These are phyloP conservation scores for Phlebiopsis gigantea DNA, from an alignment of 768 basidiomycete species.

Conservation along the genomic window DNA sequence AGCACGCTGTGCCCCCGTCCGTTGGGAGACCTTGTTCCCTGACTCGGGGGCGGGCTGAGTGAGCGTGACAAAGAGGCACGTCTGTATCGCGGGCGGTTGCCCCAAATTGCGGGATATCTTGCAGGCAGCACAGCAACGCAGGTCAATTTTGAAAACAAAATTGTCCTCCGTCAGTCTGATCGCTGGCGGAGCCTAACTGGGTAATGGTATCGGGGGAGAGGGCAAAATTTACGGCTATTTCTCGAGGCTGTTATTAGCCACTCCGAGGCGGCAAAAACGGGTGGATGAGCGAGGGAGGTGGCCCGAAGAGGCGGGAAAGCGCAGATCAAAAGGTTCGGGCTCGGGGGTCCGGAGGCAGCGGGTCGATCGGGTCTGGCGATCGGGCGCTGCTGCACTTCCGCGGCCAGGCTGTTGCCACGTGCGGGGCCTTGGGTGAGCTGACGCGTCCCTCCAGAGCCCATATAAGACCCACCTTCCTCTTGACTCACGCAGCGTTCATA, in stretches of 20 bases:
- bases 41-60: neutral
- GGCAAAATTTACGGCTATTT: too few species aligned
- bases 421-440: conserved; percentile 19
- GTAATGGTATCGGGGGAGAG: neutral
- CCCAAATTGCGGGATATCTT: neutral
- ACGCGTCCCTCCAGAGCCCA: conserved; percentile 24
- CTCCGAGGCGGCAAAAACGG: too few species aligned
- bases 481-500: conserved; percentile 5
- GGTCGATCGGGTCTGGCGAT: conserved; percentile 5
- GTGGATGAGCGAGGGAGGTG: neutral
- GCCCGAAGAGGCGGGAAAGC: neutral
- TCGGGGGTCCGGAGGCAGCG: conserved; percentile 4
- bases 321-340: conserved; percentile 2
- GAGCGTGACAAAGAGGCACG: neutral
- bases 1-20: neutral
- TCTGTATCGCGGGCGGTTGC: conserved; percentile 3
- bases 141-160: neutral
- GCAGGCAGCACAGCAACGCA: neutral
- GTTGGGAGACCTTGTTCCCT: neutral
- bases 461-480: conserved; percentile 17
- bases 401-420: conserved; percentile 6
- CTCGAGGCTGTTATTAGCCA: too few species aligned
- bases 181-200: neutral
- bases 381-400: neutral
- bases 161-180: neutral